phyloP scores from a whole-genome alignment of 2,329 filamentous ascomycete species.

The Lachnellula hyalina region DNA sequence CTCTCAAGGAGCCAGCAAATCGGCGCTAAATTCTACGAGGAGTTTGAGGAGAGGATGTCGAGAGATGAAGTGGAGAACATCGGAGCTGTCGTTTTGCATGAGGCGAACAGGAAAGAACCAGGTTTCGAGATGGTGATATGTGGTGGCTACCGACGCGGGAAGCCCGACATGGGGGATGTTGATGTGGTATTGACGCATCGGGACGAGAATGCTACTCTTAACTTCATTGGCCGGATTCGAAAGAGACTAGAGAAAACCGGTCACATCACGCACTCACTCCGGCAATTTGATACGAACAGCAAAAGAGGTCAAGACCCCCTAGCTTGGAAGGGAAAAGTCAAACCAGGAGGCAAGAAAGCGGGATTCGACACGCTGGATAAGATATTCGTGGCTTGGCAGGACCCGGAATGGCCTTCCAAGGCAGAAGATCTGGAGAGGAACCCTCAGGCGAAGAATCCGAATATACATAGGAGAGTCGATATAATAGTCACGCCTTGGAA shows the following conservation, averaged over 20 bases:
- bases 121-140: conserved; percentile 57
- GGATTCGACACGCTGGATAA: conserved; percentile 91
- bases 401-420: conserved; percentile 47
- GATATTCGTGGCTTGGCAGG: conserved; percentile 87
- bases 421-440: conserved; percentile 26
- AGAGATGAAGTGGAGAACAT: conserved; percentile 70
- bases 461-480: conserved; percentile 79
- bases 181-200: conserved; percentile 81
- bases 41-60: conserved; percentile 68
- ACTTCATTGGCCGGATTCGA: conserved; percentile 70
- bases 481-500: conserved; percentile 89
- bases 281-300: conserved; percentile 63
- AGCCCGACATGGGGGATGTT: conserved; percentile 67
- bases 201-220: conserved; percentile 59
- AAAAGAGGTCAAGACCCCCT: conserved; percentile 62
- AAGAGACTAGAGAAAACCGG: conserved; percentile 55
- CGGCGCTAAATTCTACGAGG: conserved; percentile 88
- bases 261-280: conserved; percentile 78
- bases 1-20: conserved; percentile 84
- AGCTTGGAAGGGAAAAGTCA: conserved; percentile 43
- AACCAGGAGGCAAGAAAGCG: conserved; percentile 35
- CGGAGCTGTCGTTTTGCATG: conserved; percentile 52
- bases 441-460: conserved; percentile 52
- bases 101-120: conserved; percentile 58
- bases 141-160: conserved; percentile 64